Percentiles rank a stretch among this genome's conserved stretches.
These are phyloP conservation scores for Mycena pura DNA, from an alignment of 768 basidiomycete species.

Conservation along the genomic window DNA sequence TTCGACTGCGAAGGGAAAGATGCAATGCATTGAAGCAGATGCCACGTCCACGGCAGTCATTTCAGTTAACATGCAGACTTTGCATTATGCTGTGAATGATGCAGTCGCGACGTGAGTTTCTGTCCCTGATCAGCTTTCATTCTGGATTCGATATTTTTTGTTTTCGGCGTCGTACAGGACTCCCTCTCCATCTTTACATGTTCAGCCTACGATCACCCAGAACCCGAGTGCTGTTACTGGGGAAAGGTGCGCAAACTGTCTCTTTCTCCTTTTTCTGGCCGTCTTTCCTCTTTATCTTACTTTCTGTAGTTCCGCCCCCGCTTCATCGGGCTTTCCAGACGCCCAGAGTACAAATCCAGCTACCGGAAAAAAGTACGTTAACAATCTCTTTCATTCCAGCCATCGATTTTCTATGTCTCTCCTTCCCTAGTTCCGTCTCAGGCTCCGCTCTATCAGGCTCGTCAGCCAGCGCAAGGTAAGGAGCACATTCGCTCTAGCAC, in stretches of 20 bases:
- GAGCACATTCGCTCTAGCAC: neutral
- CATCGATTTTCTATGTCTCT: neutral
- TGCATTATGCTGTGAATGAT: conserved; percentile 15
- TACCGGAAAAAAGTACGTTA: conserved; percentile 10
- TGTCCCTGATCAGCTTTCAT: conserved; percentile 1
- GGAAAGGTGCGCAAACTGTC: conserved; percentile 4
- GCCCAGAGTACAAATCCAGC: conserved; percentile 16
- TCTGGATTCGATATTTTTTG: conserved; percentile 9
- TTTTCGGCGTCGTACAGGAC: conserved; percentile 8
- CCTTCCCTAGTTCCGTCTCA: conserved; percentile 3
- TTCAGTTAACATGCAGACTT: conserved; percentile 11
- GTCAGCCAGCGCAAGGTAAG: conserved; percentile 3
- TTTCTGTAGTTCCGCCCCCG: conserved; percentile 11
- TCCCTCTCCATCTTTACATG: conserved; percentile 3
- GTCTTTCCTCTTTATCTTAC: neutral
- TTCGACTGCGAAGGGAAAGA: conserved; percentile 15
- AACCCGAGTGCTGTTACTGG: neutral
- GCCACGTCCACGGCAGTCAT: conserved; percentile 7
- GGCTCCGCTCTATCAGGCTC: conserved; percentile 11
- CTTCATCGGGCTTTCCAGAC: conserved; percentile 7
- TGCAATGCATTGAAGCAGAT: conserved; percentile 15
- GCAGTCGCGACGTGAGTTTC: conserved; percentile 8
- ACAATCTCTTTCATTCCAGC: conserved; percentile 3
- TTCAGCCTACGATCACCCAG: neutral
- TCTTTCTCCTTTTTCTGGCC: conserved; percentile 7